phyloP scores from a whole-genome alignment of 2,329 filamentous ascomycete species.

The Aureobasidium sp. region DNA sequence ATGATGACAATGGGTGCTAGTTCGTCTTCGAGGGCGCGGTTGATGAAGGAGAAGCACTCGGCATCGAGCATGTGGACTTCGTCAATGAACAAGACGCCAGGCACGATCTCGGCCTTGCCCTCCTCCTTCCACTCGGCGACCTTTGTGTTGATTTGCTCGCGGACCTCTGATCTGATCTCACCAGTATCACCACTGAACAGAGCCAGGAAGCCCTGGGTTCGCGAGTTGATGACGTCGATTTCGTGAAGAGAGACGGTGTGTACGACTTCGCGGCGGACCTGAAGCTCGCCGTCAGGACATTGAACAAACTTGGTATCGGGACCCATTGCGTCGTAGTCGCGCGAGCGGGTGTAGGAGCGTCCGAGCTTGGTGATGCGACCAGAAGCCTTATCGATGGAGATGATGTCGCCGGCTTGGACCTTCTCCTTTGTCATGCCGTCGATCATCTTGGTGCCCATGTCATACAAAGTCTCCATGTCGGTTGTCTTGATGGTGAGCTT shows the following conservation, averaged over 20 bases:
- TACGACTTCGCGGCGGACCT: slow-evolving; percentile 93
- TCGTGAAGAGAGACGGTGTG: slow-evolving; percentile 96
- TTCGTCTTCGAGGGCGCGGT: slow-evolving; percentile 89
- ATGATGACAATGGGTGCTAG: slow-evolving; percentile 97
- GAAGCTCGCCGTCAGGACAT: slow-evolving; percentile 93
- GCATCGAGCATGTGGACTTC: slow-evolving; percentile 99
- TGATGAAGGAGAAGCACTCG: slow-evolving; percentile 98
- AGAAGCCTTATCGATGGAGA: slow-evolving; percentile 96
- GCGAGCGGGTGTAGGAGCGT: slow-evolving; percentile 84
- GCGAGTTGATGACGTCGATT: slow-evolving; percentile 98
- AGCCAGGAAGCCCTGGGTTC: slow-evolving; percentile 95
- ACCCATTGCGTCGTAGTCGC: slow-evolving; percentile 99
- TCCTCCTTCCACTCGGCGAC: slow-evolving; percentile 99
- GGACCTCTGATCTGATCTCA: slow-evolving; percentile 93
- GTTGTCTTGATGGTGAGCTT: slow-evolving; percentile 99
- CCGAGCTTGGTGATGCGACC: slow-evolving; percentile 97
- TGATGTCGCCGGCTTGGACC: slow-evolving; percentile 96
- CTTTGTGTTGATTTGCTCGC: slow-evolving; percentile 98
- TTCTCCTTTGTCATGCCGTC: slow-evolving; percentile 99
- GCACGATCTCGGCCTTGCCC: slow-evolving; percentile 96
- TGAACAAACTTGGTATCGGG: slow-evolving; percentile 97
- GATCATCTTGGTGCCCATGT: slow-evolving; percentile 99
- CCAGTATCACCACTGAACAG: slow-evolving; percentile 97
- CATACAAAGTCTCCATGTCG: slow-evolving; percentile 99
- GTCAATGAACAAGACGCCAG: slow-evolving; percentile 94